These are phyloP conservation scores for Boehmeria nivea DNA, from an alignment of 306 rosid species.

Conservation along the genomic window DNA sequence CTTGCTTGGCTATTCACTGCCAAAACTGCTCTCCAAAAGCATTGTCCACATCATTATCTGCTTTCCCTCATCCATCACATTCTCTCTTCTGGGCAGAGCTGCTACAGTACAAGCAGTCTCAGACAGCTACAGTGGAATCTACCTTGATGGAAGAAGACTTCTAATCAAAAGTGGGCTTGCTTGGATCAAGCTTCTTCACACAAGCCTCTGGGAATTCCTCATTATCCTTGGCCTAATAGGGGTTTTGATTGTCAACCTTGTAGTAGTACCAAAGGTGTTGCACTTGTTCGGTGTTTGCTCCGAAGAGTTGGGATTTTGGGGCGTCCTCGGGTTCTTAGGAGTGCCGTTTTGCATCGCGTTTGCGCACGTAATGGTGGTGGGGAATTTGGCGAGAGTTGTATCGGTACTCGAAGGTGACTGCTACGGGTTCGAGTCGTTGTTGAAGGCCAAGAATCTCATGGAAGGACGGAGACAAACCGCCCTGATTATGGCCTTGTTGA, in stretches of 20 bases:
- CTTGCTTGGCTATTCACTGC: constrained; percentile 12
- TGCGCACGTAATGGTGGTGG: constrained; percentile 23
- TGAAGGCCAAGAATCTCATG: constrained; percentile 17
- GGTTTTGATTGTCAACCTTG: constrained; percentile 7
- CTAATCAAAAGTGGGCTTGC: constrained; percentile 21
- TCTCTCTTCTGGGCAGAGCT: constrained; percentile 27
- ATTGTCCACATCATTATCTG: constrained; percentile 19
- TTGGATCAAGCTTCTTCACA: constrained; percentile 29
- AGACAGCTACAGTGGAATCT: constrained; percentile 17
- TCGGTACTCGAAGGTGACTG: constrained; percentile 20
- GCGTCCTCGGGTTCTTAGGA: constrained; percentile 20
- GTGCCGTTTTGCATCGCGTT: constrained; percentile 23
- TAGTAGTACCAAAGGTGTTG: constrained; percentile 14
- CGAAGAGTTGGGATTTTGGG: constrained; percentile 15
- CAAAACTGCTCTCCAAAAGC: constrained; percentile 11
- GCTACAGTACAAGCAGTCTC: constrained; percentile 28
- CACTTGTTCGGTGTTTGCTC: constrained; percentile 4
- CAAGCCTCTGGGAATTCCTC: constrained; percentile 19
- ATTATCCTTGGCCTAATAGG: constrained; percentile 18
- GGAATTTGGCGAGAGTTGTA: constrained; percentile 23
- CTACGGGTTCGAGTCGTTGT: constrained; percentile 20
- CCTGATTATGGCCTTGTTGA: constrained; percentile 18
- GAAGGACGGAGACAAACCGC: constrained; percentile 20
- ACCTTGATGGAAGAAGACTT: constrained; percentile 23
- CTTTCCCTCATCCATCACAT: constrained; percentile 24